phyloP scores from a whole-genome alignment of 345 rosid genomes.

The Ailanthus altissimus region DNA sequence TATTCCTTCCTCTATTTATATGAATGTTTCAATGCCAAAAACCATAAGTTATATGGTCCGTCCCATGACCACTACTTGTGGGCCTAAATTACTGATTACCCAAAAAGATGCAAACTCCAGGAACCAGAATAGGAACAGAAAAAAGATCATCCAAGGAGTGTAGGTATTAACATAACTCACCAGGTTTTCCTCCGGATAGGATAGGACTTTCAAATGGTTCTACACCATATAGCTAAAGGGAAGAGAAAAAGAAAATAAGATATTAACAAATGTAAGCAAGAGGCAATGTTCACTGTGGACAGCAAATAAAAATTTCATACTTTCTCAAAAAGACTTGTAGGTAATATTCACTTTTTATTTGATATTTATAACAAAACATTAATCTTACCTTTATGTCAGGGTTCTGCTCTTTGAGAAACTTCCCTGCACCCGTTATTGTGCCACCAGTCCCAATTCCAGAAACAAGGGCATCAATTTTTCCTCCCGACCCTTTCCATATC shows the following conservation, averaged over 20 bases:
- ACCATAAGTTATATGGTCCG: not conserved
- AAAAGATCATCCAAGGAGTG: not conserved
- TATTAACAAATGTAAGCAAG: not conserved
- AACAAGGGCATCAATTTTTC: constrained; percentile 80
- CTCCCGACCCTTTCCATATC: constrained; percentile 82
- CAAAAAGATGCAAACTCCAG: not conserved
- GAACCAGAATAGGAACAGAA: not conserved
- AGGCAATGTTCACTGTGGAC: not conserved
- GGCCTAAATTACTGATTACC: not conserved
- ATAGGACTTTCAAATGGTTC: constrained; percentile 87
- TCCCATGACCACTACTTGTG: not conserved
- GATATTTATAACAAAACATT: not conserved
- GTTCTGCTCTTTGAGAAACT: constrained; percentile 79
- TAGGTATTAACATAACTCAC: constrained; percentile 35
- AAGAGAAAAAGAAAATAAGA: constrained; percentile 25
- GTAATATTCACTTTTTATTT: not conserved
- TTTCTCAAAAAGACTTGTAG: not conserved
- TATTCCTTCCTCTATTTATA: not conserved
- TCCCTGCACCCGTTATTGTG: constrained; percentile 86
- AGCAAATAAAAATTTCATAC: not conserved
- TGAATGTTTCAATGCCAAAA: not conserved
- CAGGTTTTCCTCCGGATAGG: constrained; percentile 87
- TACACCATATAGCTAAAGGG: constrained; percentile 65
- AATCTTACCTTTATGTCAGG: constrained; percentile 64
- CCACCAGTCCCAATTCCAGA: constrained; percentile 98